Evolutionary conservation across 2,329 filamentous ascomycete genomes (phyloP).

Genomic region (Dactylonectria estremocensis): DNA sequence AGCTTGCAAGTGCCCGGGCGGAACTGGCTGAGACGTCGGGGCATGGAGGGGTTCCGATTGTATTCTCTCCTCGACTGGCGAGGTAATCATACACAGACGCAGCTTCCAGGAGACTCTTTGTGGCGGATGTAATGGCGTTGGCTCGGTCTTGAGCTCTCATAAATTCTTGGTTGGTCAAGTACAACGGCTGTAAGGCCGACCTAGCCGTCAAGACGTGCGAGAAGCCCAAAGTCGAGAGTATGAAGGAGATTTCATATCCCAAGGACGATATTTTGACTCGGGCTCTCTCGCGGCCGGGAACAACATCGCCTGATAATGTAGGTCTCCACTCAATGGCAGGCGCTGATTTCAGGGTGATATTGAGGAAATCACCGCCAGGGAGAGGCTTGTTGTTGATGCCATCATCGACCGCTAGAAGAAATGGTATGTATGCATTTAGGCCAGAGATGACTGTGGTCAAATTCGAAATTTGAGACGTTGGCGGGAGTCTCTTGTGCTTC

Average conservation of each 20-base stretch:
- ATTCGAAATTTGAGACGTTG: constrained; percentile 78
- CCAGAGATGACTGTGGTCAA: constrained; percentile 79
- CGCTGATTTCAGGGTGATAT: constrained; percentile 73
- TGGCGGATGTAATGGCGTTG: constrained; percentile 79
- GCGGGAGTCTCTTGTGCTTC: constrained; percentile 87
- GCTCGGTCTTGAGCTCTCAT: constrained; percentile 77
- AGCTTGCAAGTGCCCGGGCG: constrained; percentile 70
- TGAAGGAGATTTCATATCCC: constrained; percentile 87
- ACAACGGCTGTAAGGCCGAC: constrained; percentile 79
- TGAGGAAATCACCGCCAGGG: constrained; percentile 72
- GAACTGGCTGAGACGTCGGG: constrained; percentile 68
- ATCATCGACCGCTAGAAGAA: constrained; percentile 83
- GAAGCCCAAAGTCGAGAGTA: constrained; percentile 82
- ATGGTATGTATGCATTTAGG: constrained; percentile 85
- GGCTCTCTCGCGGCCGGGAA: constrained; percentile 75
- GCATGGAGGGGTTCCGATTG: constrained; percentile 60
- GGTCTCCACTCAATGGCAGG: constrained; percentile 88
- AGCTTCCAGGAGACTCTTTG: constrained; percentile 83
- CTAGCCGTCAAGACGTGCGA: constrained; percentile 82
- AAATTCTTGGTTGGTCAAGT: constrained; percentile 74
- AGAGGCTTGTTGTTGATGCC: constrained; percentile 70
- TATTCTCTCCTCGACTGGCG: constrained; percentile 67
- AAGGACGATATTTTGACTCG: constrained; percentile 81
- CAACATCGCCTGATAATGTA: constrained; percentile 76
- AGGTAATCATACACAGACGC: constrained; percentile 85